A percentile compares a stretch with the other conserved stretches of the same genome.
These are phyloP conservation scores for Coemansia sp. DNA, from an alignment of 192 early-diverging fungal genomes.

Conservation along the genomic window DNA sequence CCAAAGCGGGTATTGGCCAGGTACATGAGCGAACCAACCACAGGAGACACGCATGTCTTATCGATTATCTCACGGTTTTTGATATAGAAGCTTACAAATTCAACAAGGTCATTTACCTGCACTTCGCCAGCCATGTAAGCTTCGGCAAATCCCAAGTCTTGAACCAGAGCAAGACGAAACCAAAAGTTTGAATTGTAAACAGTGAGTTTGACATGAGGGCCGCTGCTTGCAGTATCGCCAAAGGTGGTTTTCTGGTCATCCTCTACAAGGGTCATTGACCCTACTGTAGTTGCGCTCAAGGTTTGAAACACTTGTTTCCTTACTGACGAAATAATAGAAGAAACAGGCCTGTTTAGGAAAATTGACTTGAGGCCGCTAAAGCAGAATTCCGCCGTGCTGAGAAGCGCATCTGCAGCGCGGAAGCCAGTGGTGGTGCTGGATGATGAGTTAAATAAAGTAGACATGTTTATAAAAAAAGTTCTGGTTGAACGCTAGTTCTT, in stretches of 20 bases:
- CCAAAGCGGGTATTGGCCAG: constrained; percentile 58
- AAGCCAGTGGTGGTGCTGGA: constrained; percentile 11
- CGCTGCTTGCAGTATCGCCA: constrained; percentile 34
- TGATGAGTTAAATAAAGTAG: constrained; percentile 8
- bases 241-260: constrained; percentile 37
- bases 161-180: constrained; percentile 56
- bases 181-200: constrained; percentile 63
- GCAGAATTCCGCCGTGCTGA: constrained; percentile 15
- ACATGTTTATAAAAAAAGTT: constrained; percentile 2
- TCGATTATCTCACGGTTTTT: constrained; percentile 54
- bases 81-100: constrained; percentile 61
- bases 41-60: constrained; percentile 45
- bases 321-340: constrained; percentile 21
- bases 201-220: constrained; percentile 42
- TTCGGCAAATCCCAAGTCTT: constrained; percentile 64
- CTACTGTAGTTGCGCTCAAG: constrained; percentile 27
- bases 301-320: constrained; percentile 30
- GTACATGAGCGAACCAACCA: constrained; percentile 57
- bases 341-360: constrained; percentile 10
- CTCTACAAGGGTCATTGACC: constrained; percentile 46
- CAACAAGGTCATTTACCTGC: constrained; percentile 54
- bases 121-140: constrained; percentile 70
- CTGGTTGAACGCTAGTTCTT: background rate
- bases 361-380: constrained; percentile 12
- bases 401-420: constrained; percentile 13